Conservation (phyloP, 169 alveolate genomes). For the Plasmodium sp. region DNA sequence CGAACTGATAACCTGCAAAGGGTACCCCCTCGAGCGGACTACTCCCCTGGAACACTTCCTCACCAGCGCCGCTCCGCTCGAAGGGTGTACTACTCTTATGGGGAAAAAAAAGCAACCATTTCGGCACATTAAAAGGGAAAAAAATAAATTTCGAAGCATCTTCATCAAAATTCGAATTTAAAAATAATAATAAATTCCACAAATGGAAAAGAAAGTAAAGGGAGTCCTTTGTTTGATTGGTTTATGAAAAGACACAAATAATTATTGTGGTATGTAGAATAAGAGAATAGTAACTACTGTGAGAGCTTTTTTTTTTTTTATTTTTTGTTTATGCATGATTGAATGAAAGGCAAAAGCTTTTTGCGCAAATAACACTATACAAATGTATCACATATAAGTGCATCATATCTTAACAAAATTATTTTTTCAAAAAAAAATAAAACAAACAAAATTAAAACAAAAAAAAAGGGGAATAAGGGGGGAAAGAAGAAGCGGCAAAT, state of each 20-base stretch:
- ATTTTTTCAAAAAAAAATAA: neutral
- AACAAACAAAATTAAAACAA: neutral
- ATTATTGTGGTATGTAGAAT: neutral
- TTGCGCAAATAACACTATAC: neutral
- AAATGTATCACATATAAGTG: neutral
- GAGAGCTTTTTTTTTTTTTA: neutral
- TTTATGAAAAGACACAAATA: neutral
- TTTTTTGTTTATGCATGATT: neutral
- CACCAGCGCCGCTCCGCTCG: neutral
- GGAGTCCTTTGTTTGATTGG: neutral
- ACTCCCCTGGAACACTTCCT: neutral
- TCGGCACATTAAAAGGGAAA: neutral
- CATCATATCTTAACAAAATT: neutral
- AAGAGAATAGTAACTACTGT: neutral
- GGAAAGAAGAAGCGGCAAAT: neutral
- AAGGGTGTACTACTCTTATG: neutral
- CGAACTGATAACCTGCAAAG: neutral
- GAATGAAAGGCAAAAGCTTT: neutral
- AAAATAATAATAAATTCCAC: neutral
- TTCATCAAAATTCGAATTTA: neutral
- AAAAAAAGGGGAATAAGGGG: neutral
- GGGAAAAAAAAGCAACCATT: neutral
- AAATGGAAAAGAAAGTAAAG: neutral
- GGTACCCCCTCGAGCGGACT: neutral
- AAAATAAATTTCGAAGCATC: neutral